A percentile compares a stretch with the other conserved stretches of the same genome.
phyloP scores from a whole-genome alignment of 2,329 filamentous ascomycete genomes.

The Spiromastix sp. region DNA sequence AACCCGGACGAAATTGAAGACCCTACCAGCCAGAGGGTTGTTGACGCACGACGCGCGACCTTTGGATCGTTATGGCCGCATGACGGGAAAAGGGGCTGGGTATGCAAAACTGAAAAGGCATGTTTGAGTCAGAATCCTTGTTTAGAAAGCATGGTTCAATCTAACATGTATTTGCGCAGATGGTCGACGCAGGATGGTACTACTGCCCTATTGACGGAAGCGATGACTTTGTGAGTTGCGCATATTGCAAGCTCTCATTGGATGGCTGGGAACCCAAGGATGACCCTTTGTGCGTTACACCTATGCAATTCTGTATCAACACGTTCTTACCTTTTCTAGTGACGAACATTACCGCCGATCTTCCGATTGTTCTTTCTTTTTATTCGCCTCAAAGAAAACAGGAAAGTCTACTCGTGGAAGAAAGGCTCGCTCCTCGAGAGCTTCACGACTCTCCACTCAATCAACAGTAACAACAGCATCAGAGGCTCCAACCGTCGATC shows the following conservation, averaged over 20 bases:
- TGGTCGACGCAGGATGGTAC: conserved; percentile 88
- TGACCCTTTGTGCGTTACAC: conserved; percentile 67
- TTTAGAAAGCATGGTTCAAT: background rate
- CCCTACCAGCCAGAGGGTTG: conserved; percentile 60
- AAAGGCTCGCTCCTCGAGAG: conserved; percentile 55
- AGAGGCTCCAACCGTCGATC: conserved; percentile 32
- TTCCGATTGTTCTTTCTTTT: conserved; percentile 74
- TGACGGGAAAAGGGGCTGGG: conserved; percentile 77
- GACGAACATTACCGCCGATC: conserved; percentile 78
- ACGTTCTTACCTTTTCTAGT: no score
- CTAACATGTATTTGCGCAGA: conserved; percentile 40
- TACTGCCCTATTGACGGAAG: conserved; percentile 77
- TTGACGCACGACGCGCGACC: conserved; percentile 68
- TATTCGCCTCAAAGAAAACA: conserved; percentile 46
- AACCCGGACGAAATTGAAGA: conserved; percentile 51
- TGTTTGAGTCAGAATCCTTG: conserved; percentile 18
- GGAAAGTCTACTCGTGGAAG: conserved; percentile 47
- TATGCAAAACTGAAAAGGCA: conserved; percentile 81
- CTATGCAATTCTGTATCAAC: no score
- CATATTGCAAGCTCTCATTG: conserved; percentile 79
- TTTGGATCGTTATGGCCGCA: conserved; percentile 85
- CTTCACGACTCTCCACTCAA: conserved; percentile 52
- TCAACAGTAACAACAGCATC: conserved; percentile 35
- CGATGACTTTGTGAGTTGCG: conserved; percentile 81
- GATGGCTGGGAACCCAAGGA: conserved; percentile 94